Percentiles rank a stretch among this genome's conserved stretches.
These are phyloP conservation scores for Aspergillus udagawae DNA, from an alignment of 2,329 filamentous ascomycete genomes.

Conservation along the genomic window DNA sequence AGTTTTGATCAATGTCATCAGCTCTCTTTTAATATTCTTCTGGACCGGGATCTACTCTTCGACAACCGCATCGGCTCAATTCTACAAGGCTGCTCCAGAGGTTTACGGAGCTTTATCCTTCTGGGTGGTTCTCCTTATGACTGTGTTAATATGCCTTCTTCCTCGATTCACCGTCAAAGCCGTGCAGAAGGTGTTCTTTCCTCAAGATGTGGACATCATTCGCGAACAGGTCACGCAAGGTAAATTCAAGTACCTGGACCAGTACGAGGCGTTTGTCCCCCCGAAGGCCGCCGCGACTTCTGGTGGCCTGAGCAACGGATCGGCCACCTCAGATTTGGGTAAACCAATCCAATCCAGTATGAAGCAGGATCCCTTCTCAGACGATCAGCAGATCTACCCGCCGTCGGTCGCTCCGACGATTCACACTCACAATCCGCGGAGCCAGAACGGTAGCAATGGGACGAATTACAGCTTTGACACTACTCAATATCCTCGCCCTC, in stretches of 20 bases:
- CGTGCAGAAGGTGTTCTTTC: slow-evolving; percentile 89
- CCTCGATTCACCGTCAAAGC: slow-evolving; percentile 84
- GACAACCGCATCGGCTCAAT: slow-evolving; percentile 54
- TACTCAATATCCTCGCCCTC: slow-evolving; percentile 50
- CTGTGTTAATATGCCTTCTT: slow-evolving; percentile 75
- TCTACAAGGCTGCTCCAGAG: slow-evolving; percentile 75
- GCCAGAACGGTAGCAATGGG: slow-evolving; percentile 88
- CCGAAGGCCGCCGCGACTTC: slow-evolving; percentile 42
- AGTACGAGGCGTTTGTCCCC: slow-evolving; percentile 50
- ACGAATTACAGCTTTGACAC: slow-evolving; percentile 66
- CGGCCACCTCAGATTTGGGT: slow-evolving; percentile 37
- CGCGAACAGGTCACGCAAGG: slow-evolving; percentile 85
- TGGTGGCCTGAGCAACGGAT: slow-evolving; percentile 35
- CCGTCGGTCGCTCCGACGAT: slow-evolving; percentile 77
- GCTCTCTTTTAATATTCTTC: slow-evolving; percentile 83
- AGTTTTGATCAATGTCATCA: slow-evolving; percentile 73
- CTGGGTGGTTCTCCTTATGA: slow-evolving; percentile 79
- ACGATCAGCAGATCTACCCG: slow-evolving; percentile 89
- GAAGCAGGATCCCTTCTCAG: slow-evolving; percentile 64
- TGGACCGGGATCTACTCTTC: slow-evolving; percentile 89
- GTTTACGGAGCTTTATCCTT: slow-evolving; percentile 79
- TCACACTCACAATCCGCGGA: slow-evolving; percentile 73
- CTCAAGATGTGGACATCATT: slow-evolving; percentile 90
- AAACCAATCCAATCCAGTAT: slow-evolving; percentile 54
- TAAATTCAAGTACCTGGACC: slow-evolving; percentile 70